phyloP scores from a whole-genome alignment of 2,329 filamentous ascomycete species.

The Fusarium torreyae region DNA sequence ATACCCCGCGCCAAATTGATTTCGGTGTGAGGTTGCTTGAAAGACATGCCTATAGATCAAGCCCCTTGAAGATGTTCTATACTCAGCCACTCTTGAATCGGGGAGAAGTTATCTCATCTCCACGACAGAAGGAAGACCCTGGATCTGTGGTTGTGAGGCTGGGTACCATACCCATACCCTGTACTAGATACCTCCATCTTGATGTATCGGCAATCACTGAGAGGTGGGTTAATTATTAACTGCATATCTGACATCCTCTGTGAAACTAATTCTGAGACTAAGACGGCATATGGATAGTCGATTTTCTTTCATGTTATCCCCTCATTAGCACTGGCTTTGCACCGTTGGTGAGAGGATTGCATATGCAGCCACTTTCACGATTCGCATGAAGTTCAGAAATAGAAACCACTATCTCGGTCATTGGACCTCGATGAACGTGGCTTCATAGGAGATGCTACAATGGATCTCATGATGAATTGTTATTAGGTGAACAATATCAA shows the following conservation, averaged over 20 bases:
- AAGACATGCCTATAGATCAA: background rate
- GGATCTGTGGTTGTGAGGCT: background rate
- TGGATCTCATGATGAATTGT: background rate
- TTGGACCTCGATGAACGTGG: background rate
- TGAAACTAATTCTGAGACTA: background rate
- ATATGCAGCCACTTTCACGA: conserved; percentile 26
- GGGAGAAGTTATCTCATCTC: background rate
- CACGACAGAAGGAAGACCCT: background rate
- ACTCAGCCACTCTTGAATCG: background rate
- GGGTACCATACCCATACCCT: conserved; percentile 15
- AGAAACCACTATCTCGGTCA: conserved; percentile 36
- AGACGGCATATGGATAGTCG: background rate
- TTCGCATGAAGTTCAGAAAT: conserved; percentile 35
- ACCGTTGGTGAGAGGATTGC: background rate
- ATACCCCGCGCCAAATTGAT: background rate
- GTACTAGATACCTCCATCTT: background rate
- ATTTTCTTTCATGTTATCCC: background rate
- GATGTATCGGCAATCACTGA: background rate
- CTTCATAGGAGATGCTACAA: background rate
- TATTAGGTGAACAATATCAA: background rate
- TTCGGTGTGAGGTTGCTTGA: background rate
- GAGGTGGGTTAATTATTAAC: conserved; percentile 1
- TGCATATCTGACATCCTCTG: background rate
- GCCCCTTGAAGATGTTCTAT: background rate
- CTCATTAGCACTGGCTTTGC: background rate